Conservation (phyloP, 129 eudicot genomes). For the Sambucus nigra region DNA sequence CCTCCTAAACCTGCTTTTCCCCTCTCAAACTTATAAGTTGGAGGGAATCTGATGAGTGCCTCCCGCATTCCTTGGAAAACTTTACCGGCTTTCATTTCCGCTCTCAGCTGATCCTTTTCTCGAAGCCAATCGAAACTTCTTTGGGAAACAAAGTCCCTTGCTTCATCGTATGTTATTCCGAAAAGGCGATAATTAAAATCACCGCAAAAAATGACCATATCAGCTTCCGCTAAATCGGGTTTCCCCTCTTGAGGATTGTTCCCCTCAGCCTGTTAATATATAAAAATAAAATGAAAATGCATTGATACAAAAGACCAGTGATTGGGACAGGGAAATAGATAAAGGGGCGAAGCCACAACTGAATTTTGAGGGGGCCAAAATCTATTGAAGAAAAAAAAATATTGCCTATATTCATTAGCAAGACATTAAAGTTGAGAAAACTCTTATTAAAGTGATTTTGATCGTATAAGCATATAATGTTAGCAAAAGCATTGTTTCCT, state of each 20-base stretch:
- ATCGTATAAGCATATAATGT: too few species aligned
- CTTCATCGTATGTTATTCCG: conserved; percentile 97
- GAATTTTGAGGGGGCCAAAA: too few species aligned
- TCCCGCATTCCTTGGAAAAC: conserved; percentile 99
- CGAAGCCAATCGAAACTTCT: conserved; percentile 98
- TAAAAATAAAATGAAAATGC: not conserved
- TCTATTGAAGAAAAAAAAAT: too few species aligned
- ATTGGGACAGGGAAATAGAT: too few species aligned
- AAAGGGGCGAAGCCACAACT: too few species aligned
- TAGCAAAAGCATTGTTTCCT: too few species aligned
- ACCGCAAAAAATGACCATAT: conserved; percentile 74
- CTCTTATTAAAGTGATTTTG: too few species aligned
- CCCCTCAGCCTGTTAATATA: conserved; percentile 28
- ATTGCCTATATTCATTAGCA: too few species aligned
- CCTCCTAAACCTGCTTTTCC: conserved; percentile 98
- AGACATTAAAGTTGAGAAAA: too few species aligned
- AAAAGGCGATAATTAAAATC: conserved; percentile 97
- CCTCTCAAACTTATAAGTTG: conserved; percentile 87
- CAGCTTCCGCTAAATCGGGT: conserved; percentile 98
- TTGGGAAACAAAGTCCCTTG: conserved; percentile 96
- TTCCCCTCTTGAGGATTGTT: conserved; percentile 67
- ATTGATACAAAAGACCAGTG: too few species aligned
- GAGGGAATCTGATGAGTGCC: conserved; percentile 80
- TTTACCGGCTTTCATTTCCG: conserved; percentile 95
- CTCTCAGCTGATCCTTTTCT: conserved; percentile 89